These are phyloP conservation scores for Narthecium ossifragum DNA, from an alignment of 106 monocot species.

Conservation along the genomic window DNA sequence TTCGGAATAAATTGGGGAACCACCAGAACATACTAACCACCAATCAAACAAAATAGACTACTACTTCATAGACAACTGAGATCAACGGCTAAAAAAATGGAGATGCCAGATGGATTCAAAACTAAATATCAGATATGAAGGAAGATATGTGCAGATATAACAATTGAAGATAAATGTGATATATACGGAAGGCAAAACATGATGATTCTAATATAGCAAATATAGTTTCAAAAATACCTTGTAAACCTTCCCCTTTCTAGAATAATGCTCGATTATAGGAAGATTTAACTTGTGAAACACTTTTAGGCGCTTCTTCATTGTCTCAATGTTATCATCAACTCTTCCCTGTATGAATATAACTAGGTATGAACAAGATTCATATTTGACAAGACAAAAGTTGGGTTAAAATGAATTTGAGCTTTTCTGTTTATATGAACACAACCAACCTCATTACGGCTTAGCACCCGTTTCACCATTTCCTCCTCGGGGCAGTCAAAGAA, in stretches of 20 bases:
- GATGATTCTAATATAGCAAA: neutral
- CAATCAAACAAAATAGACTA: neutral
- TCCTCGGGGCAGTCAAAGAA: constrained; percentile 87
- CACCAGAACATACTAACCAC: no score
- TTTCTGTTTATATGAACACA: neutral
- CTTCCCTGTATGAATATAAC: constrained; percentile 48
- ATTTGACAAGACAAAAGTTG: no score
- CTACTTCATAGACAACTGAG: neutral
- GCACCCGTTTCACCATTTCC: constrained; percentile 89
- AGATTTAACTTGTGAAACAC: constrained; percentile 66
- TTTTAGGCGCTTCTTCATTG: constrained; percentile 81
- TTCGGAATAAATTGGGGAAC: no score
- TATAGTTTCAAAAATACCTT: constrained; percentile 43
- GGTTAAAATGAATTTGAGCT: neutral
- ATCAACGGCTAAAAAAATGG: neutral
- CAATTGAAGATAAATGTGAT: no score
- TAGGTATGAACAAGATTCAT: neutral
- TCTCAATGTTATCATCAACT: constrained; percentile 92
- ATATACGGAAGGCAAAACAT: no score
- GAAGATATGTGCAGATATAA: neutral
- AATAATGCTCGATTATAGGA: constrained; percentile 80
- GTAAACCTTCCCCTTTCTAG: constrained; percentile 66
- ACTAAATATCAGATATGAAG: neutral
- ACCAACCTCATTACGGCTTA: constrained; percentile 81
- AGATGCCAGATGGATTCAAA: neutral